Conservation (phyloP, 2,329 filamentous ascomycete genomes). For the Apiospora koreana region DNA sequence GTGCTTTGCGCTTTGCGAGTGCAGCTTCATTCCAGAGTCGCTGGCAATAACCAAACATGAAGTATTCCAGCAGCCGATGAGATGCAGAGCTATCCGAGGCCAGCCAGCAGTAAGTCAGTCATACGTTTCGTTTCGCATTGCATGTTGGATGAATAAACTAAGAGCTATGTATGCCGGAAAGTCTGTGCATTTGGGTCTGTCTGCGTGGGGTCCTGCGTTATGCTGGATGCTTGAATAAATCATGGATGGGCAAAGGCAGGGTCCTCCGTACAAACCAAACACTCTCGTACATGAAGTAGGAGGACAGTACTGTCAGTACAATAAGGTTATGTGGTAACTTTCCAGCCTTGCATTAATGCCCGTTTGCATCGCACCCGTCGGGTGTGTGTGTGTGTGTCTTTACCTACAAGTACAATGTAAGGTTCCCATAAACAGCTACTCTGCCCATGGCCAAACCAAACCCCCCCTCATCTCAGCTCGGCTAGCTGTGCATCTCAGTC, state of each 20-base stretch:
- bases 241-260: not conserved
- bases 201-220: not conserved
- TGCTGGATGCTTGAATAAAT: slow-evolving; percentile 2
- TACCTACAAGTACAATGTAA: too few relatives aligned
- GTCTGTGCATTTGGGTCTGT: not conserved
- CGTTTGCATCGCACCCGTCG: not conserved
- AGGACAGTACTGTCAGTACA: too few relatives aligned
- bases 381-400: not conserved
- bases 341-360: not conserved
- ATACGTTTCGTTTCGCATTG: slow-evolving; percentile 3
- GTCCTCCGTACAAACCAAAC: too few relatives aligned
- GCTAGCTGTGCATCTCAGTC: not conserved
- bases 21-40: not conserved
- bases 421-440: not conserved
- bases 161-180: too few relatives aligned
- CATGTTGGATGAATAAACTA: not conserved
- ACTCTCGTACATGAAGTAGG: too few relatives aligned
- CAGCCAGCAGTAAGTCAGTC: not conserved
- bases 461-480: not conserved
- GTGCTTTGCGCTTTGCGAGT: not conserved
- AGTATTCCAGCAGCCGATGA: not conserved
- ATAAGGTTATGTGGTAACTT: not conserved
- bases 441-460: not conserved
- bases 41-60: not conserved
- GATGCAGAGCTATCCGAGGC: not conserved